Evolutionary conservation across 1,139 yeast genomes (phyloP), one percentile per base, ranked within the genome.

Genomic region (Yamadazyma dushanensis): DNA sequence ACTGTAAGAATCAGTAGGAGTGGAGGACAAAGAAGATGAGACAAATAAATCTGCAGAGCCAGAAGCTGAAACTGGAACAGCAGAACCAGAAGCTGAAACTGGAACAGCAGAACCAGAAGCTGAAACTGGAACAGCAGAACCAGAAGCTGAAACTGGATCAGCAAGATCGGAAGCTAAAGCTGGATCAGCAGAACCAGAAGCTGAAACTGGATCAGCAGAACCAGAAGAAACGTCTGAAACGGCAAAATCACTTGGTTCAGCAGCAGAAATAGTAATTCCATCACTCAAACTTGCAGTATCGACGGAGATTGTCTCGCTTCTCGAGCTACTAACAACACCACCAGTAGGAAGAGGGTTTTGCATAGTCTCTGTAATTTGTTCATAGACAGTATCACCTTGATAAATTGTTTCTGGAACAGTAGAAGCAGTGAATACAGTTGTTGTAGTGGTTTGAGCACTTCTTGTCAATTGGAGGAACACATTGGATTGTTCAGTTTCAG

Each of bases 361-460:
- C 11, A 39, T 31, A 5, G 61, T 57, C 13, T 45, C 38, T 3
- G 55, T 41, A 29, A 56, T 43, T 5, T 61, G 40, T 29, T 44
- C 49, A n/a, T 45, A 37, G 4, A 47, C 32, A 16, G 59, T 49
- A 3, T 47, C 25, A 5, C 54, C 49, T 11, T 38, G 37, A 32
- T 34, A 54, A 9, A 45, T 33, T 16, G 53, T 50, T 2, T 38
- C 22, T 14, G 53, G 49, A 18, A 61, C 56, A 10, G 45, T 51
- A 9, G 59, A 52, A 19, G 65, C 66, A 8, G 30, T 31, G 30
- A 42, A 48, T 25, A 59, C 43, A 4, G 61, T 57, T 19, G 43
- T 49, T 10, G 64, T 59, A 10, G 61, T 53, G 8, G 66, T 61
- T 28, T 46, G 45, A 23, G 59, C 63, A 15, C 41, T 38, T 26